Evolutionary conservation across 202 grass and related monocot species (phyloP), one percentile per base, ranked within the genome.

Genomic region (Schoenoplectus triqueter): DNA sequence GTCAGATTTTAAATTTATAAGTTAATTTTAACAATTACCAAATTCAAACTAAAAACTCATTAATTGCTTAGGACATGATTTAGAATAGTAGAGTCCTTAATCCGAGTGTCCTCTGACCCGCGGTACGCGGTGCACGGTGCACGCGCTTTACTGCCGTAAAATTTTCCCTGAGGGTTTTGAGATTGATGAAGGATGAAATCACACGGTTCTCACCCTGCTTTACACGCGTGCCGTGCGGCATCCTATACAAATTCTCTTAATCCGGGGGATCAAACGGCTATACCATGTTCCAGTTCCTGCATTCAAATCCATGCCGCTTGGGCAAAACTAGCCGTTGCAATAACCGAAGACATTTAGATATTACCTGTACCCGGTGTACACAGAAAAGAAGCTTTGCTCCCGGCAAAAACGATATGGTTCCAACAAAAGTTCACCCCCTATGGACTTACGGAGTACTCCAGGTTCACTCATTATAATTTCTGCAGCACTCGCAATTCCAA

Each of bases 321-420:
- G 41, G 48, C 22, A 52, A 55, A 83, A 82, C 81, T 83, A 83
- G 81, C 81, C 81, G 81, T 83, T 83, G 71, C 18, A 61, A 49
- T 64, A 82, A 42, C 61, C 18, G 6, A n/a, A 44, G 8, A 18
- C 48, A 5, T 42, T 14, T 17, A 14, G 39, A 40, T 57, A 17
- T 4, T 4, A n/a, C 51, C 21, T 69, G 52, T 65, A 51, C 14
- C 57, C 11, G 80, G 62, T 54, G 9, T 62, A 45, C 41, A 41
- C 19, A 51, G 5, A 31, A 50, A 82, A 3, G 4, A 63, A 18
- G 6, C 55, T 9, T 15, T 2, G 4, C 55, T 44, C 15, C n/a
- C 49, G 1, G 13, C 3, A 39, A 20, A 78, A 31, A 40, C 6
- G 4, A 7, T 52, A 11, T 1, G 9, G 31, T 17, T 47, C 2